Evolutionary conservation across 345 rosid genomes (phyloP).

Genomic region (Arabidopsis thaliana): TAIR10.1 NC_003076.8:2161001-2161500

Average conservation of each 20-base stretch:
- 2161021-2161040: slow-evolving; percentile 82
- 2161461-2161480: slow-evolving; percentile 72
- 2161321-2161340: slow-evolving; percentile 93
- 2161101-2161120: slow-evolving; percentile 88
- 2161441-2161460: slow-evolving; percentile 31
- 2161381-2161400: slow-evolving; percentile 74
- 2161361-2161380: slow-evolving; percentile 83
- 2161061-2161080: slow-evolving; percentile 87
- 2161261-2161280: slow-evolving; percentile 70
- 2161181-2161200: slow-evolving; percentile 27
- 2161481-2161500: slow-evolving; percentile 87
- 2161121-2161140: slow-evolving; percentile 50
- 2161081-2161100: slow-evolving; percentile 96
- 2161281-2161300: slow-evolving; percentile 62
- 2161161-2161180: background rate
- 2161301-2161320: slow-evolving; percentile 84
- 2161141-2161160: slow-evolving; percentile 29
- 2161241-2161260: slow-evolving; percentile 66
- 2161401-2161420: slow-evolving; percentile 36
- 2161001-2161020: slow-evolving; percentile 15
- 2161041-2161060: slow-evolving; percentile 94
- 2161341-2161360: slow-evolving; percentile 88
- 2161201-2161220: slow-evolving; percentile 24
- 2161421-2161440: slow-evolving; percentile 29
- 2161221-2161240: slow-evolving; percentile 73